A percentile compares a stretch with the other conserved stretches of the same genome.
phyloP scores from a whole-genome alignment of 192 early-diverging fungal species.

The Coemansia sp. region DNA sequence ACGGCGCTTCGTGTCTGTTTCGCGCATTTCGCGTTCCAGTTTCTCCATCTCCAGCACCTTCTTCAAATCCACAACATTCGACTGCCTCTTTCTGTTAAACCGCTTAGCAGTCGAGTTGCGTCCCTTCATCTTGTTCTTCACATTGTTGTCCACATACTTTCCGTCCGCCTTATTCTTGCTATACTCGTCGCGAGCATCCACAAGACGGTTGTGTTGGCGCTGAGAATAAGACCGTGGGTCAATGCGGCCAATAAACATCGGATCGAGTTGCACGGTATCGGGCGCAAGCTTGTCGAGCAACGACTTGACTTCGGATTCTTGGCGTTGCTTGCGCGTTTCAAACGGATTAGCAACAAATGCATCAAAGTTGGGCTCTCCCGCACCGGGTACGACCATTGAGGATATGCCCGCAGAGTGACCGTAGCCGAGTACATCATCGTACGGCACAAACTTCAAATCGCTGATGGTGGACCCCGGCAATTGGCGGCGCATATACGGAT shows the following conservation, averaged over 20 bases:
- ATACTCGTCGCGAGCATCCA: slow-evolving; percentile 12
- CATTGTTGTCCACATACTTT: slow-evolving; percentile 36
- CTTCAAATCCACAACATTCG: slow-evolving; percentile 78
- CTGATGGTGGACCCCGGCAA: slow-evolving; percentile 57
- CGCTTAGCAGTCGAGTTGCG: slow-evolving; percentile 69
- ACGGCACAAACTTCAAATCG: slow-evolving; percentile 81
- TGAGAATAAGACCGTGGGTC: slow-evolving; percentile 60
- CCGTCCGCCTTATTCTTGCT: slow-evolving; percentile 26
- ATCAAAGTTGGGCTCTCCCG: slow-evolving; percentile 99
- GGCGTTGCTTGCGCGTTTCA: slow-evolving; percentile 85
- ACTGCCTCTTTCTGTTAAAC: slow-evolving; percentile 74
- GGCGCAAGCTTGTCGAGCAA: slow-evolving; percentile 93
- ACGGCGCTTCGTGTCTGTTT: slow-evolving; percentile 16
- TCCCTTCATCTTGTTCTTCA: slow-evolving; percentile 48
- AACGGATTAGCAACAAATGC: slow-evolving; percentile 88
- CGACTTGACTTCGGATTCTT: slow-evolving; percentile 82
- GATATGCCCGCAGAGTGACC: slow-evolving; percentile 78
- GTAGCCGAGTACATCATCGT: slow-evolving; percentile 90
- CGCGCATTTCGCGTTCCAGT: slow-evolving; percentile 24
- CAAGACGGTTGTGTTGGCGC: slow-evolving; percentile 14
- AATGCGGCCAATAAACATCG: slow-evolving; percentile 75
- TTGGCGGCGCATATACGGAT: slow-evolving; percentile 88
- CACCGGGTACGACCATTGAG: slow-evolving; percentile 81
- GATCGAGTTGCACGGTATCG: slow-evolving; percentile 88
- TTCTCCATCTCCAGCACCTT: slow-evolving; percentile 40